A percentile compares a stretch with the other conserved stretches of the same genome.
Conservation (phyloP, 805 yeast species). For the Priceomyces castillae region DNA sequence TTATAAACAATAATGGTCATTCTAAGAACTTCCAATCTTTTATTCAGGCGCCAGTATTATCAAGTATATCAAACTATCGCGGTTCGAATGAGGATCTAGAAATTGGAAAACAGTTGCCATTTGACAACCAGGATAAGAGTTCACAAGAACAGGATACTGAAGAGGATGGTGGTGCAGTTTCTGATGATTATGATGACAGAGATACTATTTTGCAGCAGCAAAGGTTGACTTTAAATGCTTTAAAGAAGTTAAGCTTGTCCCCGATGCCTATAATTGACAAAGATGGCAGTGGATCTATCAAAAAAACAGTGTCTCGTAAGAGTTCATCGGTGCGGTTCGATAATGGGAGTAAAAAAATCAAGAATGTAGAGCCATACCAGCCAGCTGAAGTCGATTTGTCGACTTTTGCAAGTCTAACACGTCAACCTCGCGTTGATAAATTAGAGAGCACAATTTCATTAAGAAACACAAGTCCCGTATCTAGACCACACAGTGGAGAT, state of each 20-base stretch:
- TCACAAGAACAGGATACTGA: conserved; percentile 4
- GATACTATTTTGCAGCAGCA: conserved; percentile 42
- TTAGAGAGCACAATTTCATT: conserved; percentile 1
- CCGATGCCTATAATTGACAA: conserved; percentile 36
- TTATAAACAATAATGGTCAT: conserved; percentile 21
- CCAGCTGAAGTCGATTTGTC: conserved; percentile 47
- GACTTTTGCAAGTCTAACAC: conserved; percentile 42
- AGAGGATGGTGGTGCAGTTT: neutral
- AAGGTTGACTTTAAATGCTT: conserved; percentile 40
- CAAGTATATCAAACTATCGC: conserved; percentile 32
- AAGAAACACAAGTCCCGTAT: neutral
- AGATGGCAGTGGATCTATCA: conserved; percentile 17
- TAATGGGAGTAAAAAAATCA: conserved; percentile 1
- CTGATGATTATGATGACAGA: conserved; percentile 28
- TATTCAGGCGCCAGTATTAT: conserved; percentile 46
- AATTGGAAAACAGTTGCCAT: conserved; percentile 43
- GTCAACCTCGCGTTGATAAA: conserved; percentile 33
- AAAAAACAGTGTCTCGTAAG: conserved; percentile 7
- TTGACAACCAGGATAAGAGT: conserved; percentile 22
- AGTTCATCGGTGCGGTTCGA: conserved; percentile 7
- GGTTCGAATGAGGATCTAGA: conserved; percentile 28
- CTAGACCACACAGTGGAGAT: neutral
- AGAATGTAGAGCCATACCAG: conserved; percentile 33
- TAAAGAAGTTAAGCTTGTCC: conserved; percentile 40
- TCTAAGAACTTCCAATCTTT: conserved; percentile 41